Conservation (phyloP, 2,329 filamentous ascomycete species). For the Myriosclerotinia scirpicola region DNA sequence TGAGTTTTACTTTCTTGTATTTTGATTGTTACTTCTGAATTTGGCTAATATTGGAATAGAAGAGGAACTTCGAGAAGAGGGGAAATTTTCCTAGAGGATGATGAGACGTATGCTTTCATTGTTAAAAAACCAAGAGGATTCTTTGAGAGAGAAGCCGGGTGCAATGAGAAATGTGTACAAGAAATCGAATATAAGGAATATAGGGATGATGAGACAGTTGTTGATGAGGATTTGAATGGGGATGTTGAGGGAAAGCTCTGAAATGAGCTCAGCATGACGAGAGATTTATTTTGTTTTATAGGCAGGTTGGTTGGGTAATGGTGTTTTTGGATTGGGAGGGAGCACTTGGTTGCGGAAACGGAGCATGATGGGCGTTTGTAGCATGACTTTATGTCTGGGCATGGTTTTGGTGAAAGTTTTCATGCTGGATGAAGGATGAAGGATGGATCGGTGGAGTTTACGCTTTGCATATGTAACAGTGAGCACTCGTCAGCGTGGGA, state of each 20-base stretch:
- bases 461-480: not conserved
- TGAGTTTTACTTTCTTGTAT: not conserved
- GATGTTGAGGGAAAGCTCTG: not conserved
- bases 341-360: not conserved
- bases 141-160: not conserved
- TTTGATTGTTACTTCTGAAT: not conserved
- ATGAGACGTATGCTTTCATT: conserved; percentile 29
- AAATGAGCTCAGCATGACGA: not conserved
- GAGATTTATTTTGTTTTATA: not conserved
- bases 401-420: not conserved
- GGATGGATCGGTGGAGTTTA: not conserved
- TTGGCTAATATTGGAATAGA: not conserved
- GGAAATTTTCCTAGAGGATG: conserved; percentile 34
- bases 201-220: conserved; percentile 15
- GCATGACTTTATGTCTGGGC: not conserved
- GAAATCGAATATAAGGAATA: conserved; percentile 2
- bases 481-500: not conserved
- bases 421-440: not conserved
- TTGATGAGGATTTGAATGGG: conserved; percentile 6
- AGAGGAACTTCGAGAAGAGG: conserved; percentile 21
- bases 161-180: not conserved
- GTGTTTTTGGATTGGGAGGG: not conserved
- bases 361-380: not conserved
- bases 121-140: conserved; percentile 25
- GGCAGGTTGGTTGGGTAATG: conserved; percentile 1